Evolutionary conservation across 164 flowering plant species (phyloP).

Genomic region (Brasenia schreberi): DNA sequence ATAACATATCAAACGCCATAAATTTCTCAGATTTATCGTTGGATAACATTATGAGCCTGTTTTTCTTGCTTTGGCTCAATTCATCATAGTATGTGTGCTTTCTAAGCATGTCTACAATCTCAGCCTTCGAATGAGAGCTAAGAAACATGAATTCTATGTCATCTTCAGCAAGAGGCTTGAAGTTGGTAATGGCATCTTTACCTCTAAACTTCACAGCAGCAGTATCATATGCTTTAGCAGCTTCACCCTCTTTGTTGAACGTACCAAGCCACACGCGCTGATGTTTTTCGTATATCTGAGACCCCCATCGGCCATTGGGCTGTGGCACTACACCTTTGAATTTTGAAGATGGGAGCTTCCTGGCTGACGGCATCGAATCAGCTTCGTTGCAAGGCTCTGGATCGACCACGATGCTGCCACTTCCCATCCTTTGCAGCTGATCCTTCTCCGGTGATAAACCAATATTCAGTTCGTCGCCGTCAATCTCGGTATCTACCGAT

Average conservation of each 20-base stretch:
- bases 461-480: constrained; percentile 4
- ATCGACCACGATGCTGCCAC: constrained; percentile 62
- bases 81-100: constrained; percentile 83
- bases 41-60: not conserved
- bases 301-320: constrained; percentile 96
- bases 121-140: constrained; percentile 63
- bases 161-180: constrained; percentile 38
- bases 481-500: constrained; percentile 1
- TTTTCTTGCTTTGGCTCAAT: constrained; percentile 56
- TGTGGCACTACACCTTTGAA: constrained; percentile 96
- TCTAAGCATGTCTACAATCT: constrained; percentile 85
- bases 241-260: constrained; percentile 78
- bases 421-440: constrained; percentile 51
- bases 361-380: constrained; percentile 11
- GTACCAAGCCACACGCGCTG: constrained; percentile 96
- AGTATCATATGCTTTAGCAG: constrained; percentile 73
- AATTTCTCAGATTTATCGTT: not conserved
- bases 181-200: constrained; percentile 82
- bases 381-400: constrained; percentile 31
- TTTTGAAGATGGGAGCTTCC: constrained; percentile 79
- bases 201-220: constrained; percentile 88
- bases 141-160: constrained; percentile 39
- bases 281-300: constrained; percentile 96
- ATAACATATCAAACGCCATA: not conserved
- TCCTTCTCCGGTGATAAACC: constrained; percentile 9